Evolutionary conservation across 305 asterid genomes (phyloP).

Genomic region (Fraxinus ornus): DNA sequence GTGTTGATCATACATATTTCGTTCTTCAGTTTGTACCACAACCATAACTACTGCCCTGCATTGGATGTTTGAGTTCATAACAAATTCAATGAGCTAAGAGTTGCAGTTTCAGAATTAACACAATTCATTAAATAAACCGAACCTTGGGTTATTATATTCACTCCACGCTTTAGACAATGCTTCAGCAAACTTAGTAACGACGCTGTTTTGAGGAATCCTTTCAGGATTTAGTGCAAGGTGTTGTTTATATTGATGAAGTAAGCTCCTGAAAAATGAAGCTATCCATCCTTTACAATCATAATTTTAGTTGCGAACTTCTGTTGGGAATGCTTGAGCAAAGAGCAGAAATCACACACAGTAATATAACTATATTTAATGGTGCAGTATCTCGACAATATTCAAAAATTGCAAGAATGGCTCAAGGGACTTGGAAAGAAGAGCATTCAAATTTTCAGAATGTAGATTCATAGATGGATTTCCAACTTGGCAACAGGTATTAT

Average conservation of each 20-base stretch:
- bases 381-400: not conserved
- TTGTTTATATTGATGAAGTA: constrained; percentile 65
- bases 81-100: constrained; percentile 5
- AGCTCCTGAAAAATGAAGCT: constrained; percentile 59
- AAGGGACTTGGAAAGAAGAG: not conserved
- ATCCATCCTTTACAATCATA: constrained; percentile 21
- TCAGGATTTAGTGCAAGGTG: constrained; percentile 65
- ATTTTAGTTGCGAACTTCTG: not conserved
- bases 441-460: not conserved
- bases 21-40: constrained; percentile 86
- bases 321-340: constrained; percentile 2
- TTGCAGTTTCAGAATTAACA: constrained; percentile 13
- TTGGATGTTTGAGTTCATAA: constrained; percentile 26
- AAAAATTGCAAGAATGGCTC: not conserved
- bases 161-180: constrained; percentile 82
- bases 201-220: constrained; percentile 65
- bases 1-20: constrained; percentile 94
- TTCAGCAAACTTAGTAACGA: constrained; percentile 66
- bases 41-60: constrained; percentile 80
- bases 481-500: not conserved
- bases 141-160: constrained; percentile 85
- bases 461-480: not conserved
- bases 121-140: constrained; percentile 17
- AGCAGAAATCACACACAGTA: not conserved
- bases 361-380: not conserved